Evolutionary conservation across 2,329 filamentous ascomycete species (phyloP), one percentile per base, ranked within the genome.

Genomic region (Apiospora pterosperma): DNA sequence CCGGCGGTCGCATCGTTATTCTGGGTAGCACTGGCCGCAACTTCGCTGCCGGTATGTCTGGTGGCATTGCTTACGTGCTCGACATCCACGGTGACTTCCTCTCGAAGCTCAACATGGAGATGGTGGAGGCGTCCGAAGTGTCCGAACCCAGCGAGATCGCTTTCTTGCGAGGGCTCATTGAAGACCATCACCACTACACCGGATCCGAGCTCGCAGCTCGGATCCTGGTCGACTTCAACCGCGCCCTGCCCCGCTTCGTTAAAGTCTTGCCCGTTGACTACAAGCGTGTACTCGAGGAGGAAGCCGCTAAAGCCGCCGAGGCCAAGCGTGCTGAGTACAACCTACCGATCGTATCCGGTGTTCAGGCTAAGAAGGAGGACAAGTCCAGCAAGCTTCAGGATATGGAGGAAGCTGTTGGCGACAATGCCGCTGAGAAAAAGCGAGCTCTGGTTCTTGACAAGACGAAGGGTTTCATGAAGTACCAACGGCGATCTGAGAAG

Each of bases 11-110:
- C 75, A 85, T 97, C 61, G 82, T 98, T 69, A 86, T 97, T 74
- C 86, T 98, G 59, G 95, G 95, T 65, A 88, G 87, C 73, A 97
- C 93, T 75, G 95, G 95, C 58, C 94, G 95, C 72, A 98, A 98
- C 84, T 98, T 98, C 75, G 95, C 94, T 72, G 95, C 95, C 67
- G 95, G 95, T 84, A 98, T 98, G 95, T 97, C 94, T 74, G 95
- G 95, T 75, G 95, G 95, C 84, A 97, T 98, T 73, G 94, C 94
- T 21, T 98, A 97, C 74, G 88, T 97, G 63, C 87, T 98, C 36
- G 95, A 98, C 75, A 90, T 96, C 75, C 87, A 95, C 76, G 87
- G 91, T 69, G 93, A 97, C 80, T 97, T 97, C 82, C 84, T 92
- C 77, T 88, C 90, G 72, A 97, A 97, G 86, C 90, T 97, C 80